phyloP scores from a whole-genome alignment of 176 grass and related monocot genomes.

The Aegilops umbellulata region DNA sequence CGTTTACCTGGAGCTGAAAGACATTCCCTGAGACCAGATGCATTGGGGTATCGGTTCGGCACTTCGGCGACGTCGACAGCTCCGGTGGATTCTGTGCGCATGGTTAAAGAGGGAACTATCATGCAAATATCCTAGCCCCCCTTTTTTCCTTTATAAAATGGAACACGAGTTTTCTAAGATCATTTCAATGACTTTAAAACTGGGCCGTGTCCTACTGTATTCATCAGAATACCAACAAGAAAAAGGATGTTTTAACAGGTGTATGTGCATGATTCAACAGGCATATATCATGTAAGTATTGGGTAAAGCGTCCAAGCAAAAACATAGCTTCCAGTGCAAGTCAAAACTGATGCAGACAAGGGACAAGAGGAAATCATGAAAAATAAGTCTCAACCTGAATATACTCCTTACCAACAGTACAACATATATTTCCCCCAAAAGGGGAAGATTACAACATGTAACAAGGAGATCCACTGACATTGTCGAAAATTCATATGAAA shows the following conservation, averaged over 20 bases:
- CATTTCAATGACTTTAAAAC: neutral
- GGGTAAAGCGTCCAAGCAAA: neutral
- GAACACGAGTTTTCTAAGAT: neutral
- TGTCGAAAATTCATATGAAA: neutral
- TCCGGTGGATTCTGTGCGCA: neutral
- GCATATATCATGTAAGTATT: no score
- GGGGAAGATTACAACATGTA: neutral
- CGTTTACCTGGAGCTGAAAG: neutral
- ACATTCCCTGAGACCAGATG: constrained; percentile 5
- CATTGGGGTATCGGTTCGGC: neutral
- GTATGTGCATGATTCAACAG: no score
- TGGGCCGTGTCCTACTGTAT: no score
- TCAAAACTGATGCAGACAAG: constrained; percentile 6
- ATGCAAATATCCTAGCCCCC: neutral
- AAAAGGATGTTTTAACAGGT: no score
- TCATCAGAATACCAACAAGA: no score
- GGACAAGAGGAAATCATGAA: constrained; percentile 19
- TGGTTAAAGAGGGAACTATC: neutral
- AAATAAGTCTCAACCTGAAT: constrained; percentile 9
- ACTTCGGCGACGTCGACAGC: neutral
- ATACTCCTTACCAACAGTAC: neutral
- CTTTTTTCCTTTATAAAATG: neutral
- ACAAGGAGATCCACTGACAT: neutral
- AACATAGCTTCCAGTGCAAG: constrained; percentile 32
- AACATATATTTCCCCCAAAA: neutral